phyloP scores from a whole-genome alignment of 257 asterid species.

The Solanum habrochaites region DNA sequence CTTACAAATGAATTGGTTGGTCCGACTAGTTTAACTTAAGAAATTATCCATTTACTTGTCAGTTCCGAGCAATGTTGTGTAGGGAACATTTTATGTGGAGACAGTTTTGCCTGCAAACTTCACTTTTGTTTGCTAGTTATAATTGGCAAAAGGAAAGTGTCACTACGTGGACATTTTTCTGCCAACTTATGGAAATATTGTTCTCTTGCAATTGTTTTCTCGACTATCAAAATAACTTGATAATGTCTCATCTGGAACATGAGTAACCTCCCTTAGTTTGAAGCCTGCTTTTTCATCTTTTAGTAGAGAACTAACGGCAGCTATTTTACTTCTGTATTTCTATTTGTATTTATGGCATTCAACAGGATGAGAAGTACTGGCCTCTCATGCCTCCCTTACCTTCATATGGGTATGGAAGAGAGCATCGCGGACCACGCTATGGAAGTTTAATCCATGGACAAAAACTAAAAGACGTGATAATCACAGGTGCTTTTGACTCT shows the following conservation, averaged over 20 bases:
- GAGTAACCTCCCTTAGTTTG: background rate
- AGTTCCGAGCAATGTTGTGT: background rate
- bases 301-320: background rate
- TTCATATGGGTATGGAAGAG: slow-evolving; percentile 89
- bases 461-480: slow-evolving; percentile 88
- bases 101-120: background rate
- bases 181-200: background rate
- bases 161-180: background rate
- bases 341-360: background rate
- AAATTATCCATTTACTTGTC: background rate
- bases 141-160: background rate
- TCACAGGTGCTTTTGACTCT: slow-evolving; percentile 49
- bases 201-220: background rate
- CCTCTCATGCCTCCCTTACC: slow-evolving; percentile 96
- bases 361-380: slow-evolving; percentile 84
- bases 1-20: background rate
- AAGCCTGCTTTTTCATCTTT: background rate
- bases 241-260: background rate
- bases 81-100: background rate
- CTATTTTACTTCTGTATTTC: background rate
- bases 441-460: slow-evolving; percentile 97
- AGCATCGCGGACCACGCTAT: slow-evolving; percentile 86
- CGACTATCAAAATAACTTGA: background rate
- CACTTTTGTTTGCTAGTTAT: background rate
- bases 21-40: background rate